These are phyloP conservation scores for Parietaria judaica DNA, from an alignment of 306 rosid species.

Conservation along the genomic window DNA sequence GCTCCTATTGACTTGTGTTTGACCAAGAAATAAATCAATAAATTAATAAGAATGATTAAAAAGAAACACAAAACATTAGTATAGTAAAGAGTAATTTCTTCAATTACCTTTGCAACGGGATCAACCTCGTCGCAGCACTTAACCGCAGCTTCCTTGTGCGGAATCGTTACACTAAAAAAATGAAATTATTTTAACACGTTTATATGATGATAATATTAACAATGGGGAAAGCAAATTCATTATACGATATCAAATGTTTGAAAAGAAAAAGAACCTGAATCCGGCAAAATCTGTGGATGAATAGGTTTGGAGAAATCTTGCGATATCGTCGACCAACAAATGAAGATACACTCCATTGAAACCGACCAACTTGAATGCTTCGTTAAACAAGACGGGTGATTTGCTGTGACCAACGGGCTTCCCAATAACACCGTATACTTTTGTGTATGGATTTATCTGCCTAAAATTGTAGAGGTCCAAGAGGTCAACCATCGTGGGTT, in stretches of 20 bases:
- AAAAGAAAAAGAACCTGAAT: slow-evolving; percentile 57
- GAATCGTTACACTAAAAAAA: slow-evolving; percentile 56
- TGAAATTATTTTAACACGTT: slow-evolving; percentile 17
- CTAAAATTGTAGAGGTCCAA: slow-evolving; percentile 61
- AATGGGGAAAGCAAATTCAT: slow-evolving; percentile 13
- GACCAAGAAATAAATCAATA: slow-evolving; percentile 18
- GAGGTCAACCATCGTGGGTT: slow-evolving; percentile 78
- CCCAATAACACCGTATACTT: slow-evolving; percentile 83
- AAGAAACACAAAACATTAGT: slow-evolving; percentile 9
- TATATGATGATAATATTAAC: slow-evolving; percentile 4
- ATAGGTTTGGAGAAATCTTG: slow-evolving; percentile 61
- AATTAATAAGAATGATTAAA: background rate
- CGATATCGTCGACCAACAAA: slow-evolving; percentile 77
- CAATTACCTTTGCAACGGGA: slow-evolving; percentile 81
- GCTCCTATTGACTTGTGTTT: slow-evolving; percentile 75
- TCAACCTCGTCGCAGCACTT: slow-evolving; percentile 84
- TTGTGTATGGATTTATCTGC: slow-evolving; percentile 59
- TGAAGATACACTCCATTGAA: slow-evolving; percentile 62
- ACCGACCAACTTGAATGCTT: slow-evolving; percentile 69
- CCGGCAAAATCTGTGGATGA: slow-evolving; percentile 75
- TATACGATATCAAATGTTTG: background rate
- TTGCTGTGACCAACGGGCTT: slow-evolving; percentile 93
- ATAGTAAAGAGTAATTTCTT: slow-evolving; percentile 9
- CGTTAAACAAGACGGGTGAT: slow-evolving; percentile 62
- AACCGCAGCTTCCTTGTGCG: slow-evolving; percentile 79